phyloP scores from a whole-genome alignment of 1,139 yeast genomes.

The Hemisphaericaspora xylofermentans region DNA sequence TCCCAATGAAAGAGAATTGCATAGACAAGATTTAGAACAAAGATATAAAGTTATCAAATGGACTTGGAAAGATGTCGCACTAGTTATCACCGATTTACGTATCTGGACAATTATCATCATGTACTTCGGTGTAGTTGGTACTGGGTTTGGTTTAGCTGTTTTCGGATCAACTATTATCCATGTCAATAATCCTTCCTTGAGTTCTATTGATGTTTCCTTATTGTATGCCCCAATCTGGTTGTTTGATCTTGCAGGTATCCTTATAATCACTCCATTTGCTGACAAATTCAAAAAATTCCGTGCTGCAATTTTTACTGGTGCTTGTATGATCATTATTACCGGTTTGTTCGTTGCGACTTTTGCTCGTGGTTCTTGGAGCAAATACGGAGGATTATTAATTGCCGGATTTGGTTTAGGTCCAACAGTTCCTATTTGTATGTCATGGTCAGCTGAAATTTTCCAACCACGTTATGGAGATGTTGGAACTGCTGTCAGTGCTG shows the following conservation, averaged over 20 bases:
- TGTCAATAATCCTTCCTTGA: slow-evolving; percentile 59
- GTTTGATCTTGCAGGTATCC: slow-evolving; percentile 77
- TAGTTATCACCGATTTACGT: slow-evolving; percentile 61
- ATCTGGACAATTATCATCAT: slow-evolving; percentile 80
- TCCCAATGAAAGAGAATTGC: slow-evolving; percentile 53
- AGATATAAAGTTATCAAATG: slow-evolving; percentile 45
- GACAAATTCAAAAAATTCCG: slow-evolving; percentile 62
- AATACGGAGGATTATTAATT: slow-evolving; percentile 76
- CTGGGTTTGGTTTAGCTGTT: slow-evolving; percentile 82
- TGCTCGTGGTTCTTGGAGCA: slow-evolving; percentile 72
- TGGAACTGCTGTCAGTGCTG: slow-evolving; percentile 81
- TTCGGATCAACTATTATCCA: slow-evolving; percentile 82
- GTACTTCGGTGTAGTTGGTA: slow-evolving; percentile 92
- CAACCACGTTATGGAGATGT: slow-evolving; percentile 73
- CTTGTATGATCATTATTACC: slow-evolving; percentile 65
- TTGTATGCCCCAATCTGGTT: slow-evolving; percentile 90
- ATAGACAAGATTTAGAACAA: slow-evolving; percentile 60
- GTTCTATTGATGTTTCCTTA: slow-evolving; percentile 69
- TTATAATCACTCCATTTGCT: slow-evolving; percentile 75
- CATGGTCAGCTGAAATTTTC: slow-evolving; percentile 81
- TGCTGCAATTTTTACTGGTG: slow-evolving; percentile 58
- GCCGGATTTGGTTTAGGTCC: slow-evolving; percentile 89
- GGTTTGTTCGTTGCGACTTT: slow-evolving; percentile 78
- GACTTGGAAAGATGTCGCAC: slow-evolving; percentile 59
- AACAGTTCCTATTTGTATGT: slow-evolving; percentile 86